Percentiles rank a stretch among this genome's conserved stretches.
phyloP scores from a whole-genome alignment of 805 yeast genomes.

The Yarrowia sp. region DNA sequence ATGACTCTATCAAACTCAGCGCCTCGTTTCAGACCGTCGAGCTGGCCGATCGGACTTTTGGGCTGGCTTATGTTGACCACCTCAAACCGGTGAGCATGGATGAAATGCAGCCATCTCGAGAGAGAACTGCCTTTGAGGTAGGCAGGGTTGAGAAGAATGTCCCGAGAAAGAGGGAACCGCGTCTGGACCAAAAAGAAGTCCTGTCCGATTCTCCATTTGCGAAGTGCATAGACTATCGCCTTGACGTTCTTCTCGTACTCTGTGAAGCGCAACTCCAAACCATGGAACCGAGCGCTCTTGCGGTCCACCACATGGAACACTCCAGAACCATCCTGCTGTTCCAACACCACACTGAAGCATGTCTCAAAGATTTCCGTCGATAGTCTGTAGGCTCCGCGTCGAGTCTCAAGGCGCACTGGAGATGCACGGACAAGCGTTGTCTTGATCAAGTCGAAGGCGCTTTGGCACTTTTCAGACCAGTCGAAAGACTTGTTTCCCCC shows the following conservation, averaged over 20 bases:
- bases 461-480: slow-evolving; percentile 13
- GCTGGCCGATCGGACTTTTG: not conserved
- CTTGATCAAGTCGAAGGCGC: slow-evolving; percentile 14
- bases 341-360: not conserved
- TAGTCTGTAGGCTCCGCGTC: not conserved
- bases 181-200: not conserved
- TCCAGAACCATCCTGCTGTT: slow-evolving; percentile 9
- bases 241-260: slow-evolving; percentile 28
- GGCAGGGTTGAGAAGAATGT: slow-evolving; percentile 4
- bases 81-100: slow-evolving; percentile 3
- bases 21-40: not conserved
- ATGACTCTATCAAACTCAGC: not conserved
- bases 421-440: not conserved
- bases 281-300: slow-evolving; percentile 24
- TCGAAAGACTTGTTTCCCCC: slow-evolving; percentile 1
- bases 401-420: slow-evolving; percentile 11
- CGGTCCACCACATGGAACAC: slow-evolving; percentile 13
- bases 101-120: slow-evolving; percentile 18
- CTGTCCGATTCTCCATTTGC: slow-evolving; percentile 22
- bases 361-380: slow-evolving; percentile 7
- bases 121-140: slow-evolving; percentile 3
- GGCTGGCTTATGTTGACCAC: not conserved
- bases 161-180: slow-evolving; percentile 2
- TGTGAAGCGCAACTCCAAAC: not conserved
- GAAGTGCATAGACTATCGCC: slow-evolving; percentile 16